Conservation (phyloP, 148 eudicot species). For the Tetragonia tetragonoides region DNA sequence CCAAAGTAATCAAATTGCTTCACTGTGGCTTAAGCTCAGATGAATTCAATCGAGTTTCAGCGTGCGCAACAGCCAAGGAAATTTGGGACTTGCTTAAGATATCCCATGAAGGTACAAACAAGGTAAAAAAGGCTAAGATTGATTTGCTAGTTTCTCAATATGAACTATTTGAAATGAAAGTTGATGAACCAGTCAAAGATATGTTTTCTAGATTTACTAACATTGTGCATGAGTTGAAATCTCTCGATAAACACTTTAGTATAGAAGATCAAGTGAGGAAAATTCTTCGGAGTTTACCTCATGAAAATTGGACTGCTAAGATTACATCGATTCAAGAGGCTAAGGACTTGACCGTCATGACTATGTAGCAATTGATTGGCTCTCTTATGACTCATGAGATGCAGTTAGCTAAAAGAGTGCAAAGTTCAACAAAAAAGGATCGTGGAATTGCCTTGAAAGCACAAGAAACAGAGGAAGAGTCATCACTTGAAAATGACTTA, state of each 20-base stretch:
- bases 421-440: too few relatives aligned
- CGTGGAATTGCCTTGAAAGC: too few relatives aligned
- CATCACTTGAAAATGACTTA: too few relatives aligned
- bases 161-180: not conserved
- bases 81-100: not conserved
- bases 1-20: not conserved
- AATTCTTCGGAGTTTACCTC: not conserved
- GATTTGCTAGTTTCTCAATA: not conserved
- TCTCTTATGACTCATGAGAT: not conserved
- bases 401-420: not conserved
- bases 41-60: not conserved
- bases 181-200: not conserved
- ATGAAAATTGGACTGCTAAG: not conserved
- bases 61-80: not conserved
- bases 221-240: not conserved
- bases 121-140: not conserved
- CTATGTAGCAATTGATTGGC: not conserved
- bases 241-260: not conserved
- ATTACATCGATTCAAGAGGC: not conserved
- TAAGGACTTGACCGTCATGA: not conserved
- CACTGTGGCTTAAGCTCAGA: not conserved
- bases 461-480: too few relatives aligned
- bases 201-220: not conserved
- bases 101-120: not conserved
- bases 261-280: not conserved